These are phyloP conservation scores for Fomitopsis pulvina DNA, from an alignment of 768 basidiomycete species.

Conservation along the genomic window DNA sequence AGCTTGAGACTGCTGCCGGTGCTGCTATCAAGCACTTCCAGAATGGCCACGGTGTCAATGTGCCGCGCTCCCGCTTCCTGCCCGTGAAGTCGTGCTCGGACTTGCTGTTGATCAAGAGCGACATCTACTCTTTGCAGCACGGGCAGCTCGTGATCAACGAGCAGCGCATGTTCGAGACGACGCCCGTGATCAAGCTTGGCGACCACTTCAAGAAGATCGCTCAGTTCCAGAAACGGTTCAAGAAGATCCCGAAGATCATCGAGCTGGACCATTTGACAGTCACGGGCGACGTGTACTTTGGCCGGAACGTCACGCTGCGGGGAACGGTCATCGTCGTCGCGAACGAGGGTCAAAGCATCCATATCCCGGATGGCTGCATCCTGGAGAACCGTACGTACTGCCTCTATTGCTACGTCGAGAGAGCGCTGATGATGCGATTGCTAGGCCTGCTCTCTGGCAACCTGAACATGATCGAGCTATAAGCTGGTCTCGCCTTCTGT, in stretches of 20 bases:
- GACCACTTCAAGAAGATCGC: slow-evolving; percentile 73
- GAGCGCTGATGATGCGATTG: background rate
- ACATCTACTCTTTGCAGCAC: slow-evolving; percentile 65
- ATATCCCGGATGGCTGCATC: slow-evolving; percentile 52
- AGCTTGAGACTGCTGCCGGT: slow-evolving; percentile 74
- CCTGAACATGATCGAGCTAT: background rate
- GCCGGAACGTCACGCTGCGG: slow-evolving; percentile 54
- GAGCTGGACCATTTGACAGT: slow-evolving; percentile 75
- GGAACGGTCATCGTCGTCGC: slow-evolving; percentile 62
- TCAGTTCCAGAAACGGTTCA: slow-evolving; percentile 70
- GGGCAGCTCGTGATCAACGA: slow-evolving; percentile 60
- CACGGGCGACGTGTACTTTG: slow-evolving; percentile 61
- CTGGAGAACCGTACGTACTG: slow-evolving; percentile 40
- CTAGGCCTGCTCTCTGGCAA: background rate
- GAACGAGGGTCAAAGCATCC: slow-evolving; percentile 52
- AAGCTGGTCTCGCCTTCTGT: too few relatives aligned
- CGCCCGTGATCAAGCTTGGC: slow-evolving; percentile 73
- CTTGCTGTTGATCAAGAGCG: slow-evolving; percentile 58
- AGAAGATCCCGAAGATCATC: slow-evolving; percentile 65
- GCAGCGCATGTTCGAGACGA: slow-evolving; percentile 49
- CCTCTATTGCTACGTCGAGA: background rate
- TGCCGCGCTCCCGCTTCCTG: slow-evolving; percentile 66
- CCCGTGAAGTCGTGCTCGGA: slow-evolving; percentile 61
- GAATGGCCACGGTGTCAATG: slow-evolving; percentile 64
- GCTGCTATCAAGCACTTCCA: slow-evolving; percentile 70